Percentiles rank a stretch among this genome's conserved stretches.
These are phyloP conservation scores for Nicotiana paniculata DNA, from an alignment of 257 asterid species.

Conservation along the genomic window DNA sequence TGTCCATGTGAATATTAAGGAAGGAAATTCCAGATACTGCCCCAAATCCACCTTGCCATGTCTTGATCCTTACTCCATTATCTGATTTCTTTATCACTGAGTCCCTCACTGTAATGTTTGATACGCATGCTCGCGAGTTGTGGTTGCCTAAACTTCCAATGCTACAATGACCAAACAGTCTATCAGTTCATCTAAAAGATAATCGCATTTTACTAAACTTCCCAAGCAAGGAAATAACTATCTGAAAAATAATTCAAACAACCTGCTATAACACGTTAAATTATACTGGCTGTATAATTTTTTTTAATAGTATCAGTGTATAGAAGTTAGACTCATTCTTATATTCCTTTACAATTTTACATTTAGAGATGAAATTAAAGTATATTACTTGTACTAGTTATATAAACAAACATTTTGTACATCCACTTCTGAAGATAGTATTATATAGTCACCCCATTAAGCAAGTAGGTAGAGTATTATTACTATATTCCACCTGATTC, in stretches of 20 bases:
- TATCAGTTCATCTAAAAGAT: too few species aligned
- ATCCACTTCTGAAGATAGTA: not conserved
- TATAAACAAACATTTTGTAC: not conserved
- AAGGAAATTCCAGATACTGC: constrained; percentile 40
- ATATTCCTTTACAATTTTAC: not conserved
- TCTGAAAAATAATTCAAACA: too few species aligned
- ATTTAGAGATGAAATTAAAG: not conserved
- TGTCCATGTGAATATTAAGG: constrained; percentile 49
- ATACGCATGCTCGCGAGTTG: constrained; percentile 46
- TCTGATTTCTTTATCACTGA: constrained; percentile 46
- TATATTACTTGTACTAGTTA: not conserved
- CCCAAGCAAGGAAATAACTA: too few species aligned
- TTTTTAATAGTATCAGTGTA: too few species aligned
- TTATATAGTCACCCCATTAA: not conserved
- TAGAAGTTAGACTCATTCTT: not conserved
- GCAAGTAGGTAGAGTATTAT: not conserved
- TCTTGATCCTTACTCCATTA: constrained; percentile 62
- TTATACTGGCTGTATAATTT: not conserved
- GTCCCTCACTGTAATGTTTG: constrained; percentile 49
- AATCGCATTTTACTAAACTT: too few species aligned
- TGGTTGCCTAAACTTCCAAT: constrained; percentile 62
- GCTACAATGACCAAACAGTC: constrained; percentile 12
- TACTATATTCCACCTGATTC: constrained; percentile 38
- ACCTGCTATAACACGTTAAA: not conserved
- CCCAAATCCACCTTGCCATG: constrained; percentile 76